A percentile compares a stretch with the other conserved stretches of the same genome.
Conservation (phyloP, 331 rosid species). For the Telfairia occidentalis region DNA sequence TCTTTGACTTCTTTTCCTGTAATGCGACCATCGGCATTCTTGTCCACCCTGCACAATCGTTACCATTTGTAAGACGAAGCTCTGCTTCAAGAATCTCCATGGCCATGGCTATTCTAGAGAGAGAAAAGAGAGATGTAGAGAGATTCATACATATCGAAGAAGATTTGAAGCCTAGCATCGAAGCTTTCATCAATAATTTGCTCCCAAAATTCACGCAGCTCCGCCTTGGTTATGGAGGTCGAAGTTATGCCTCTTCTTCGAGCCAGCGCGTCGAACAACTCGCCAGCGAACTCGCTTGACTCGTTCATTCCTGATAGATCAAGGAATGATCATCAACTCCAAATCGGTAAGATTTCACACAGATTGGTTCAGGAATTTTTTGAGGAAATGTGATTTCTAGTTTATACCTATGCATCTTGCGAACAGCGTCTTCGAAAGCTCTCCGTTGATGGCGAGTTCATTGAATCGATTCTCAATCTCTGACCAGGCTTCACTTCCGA, state of each 20-base stretch:
- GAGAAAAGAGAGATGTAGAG: background rate
- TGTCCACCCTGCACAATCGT: constrained; percentile 65
- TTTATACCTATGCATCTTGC: constrained; percentile 65
- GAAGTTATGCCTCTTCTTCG: constrained; percentile 70
- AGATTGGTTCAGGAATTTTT: background rate
- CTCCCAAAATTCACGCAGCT: constrained; percentile 72
- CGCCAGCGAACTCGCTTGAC: constrained; percentile 66
- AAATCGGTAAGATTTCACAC: background rate
- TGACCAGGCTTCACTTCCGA: constrained; percentile 59
- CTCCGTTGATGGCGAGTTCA: constrained; percentile 38
- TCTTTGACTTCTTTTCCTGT: constrained; percentile 68
- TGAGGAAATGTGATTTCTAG: background rate
- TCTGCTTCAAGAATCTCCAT: background rate
- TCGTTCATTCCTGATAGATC: constrained; percentile 51
- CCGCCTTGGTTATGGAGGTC: constrained; percentile 40
- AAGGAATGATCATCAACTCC: background rate
- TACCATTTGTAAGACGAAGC: background rate
- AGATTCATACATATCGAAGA: constrained; percentile 61
- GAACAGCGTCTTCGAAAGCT: constrained; percentile 51
- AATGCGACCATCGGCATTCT: constrained; percentile 77
- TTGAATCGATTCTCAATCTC: constrained; percentile 50
- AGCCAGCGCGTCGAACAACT: constrained; percentile 66
- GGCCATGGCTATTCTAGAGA: background rate
- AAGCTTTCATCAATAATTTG: constrained; percentile 72
- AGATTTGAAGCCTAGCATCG: constrained; percentile 78